Conservation (phyloP, 257 asterid genomes). For the Scutellaria galericulata region DNA sequence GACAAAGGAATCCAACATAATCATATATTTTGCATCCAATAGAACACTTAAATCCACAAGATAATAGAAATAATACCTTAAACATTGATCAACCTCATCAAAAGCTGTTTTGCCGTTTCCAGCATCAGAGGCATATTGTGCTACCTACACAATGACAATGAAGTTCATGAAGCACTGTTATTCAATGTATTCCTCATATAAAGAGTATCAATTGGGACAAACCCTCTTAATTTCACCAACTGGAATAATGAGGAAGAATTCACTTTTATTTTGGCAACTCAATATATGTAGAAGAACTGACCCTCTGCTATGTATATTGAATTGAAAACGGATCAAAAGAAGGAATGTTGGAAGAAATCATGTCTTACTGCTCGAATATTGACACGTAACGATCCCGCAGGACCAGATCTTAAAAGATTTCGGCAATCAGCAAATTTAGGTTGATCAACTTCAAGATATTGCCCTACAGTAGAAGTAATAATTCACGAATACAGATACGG, state of each 20-base stretch:
- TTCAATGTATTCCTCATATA: neutral
- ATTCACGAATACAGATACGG: constrained; percentile 25
- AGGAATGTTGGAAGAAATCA: constrained; percentile 2
- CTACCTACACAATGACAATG: constrained; percentile 59
- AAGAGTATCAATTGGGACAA: neutral
- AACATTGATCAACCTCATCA: constrained; percentile 78
- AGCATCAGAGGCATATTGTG: constrained; percentile 90
- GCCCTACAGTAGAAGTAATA: constrained; percentile 48
- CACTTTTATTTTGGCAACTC: constrained; percentile 8
- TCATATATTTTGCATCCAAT: constrained; percentile 13
- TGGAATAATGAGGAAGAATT: neutral
- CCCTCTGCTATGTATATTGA: neutral
- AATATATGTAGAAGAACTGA: neutral
- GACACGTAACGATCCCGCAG: constrained; percentile 90
- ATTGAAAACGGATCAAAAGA: constrained; percentile 11
- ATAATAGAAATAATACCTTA: constrained; percentile 58
- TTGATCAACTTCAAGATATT: constrained; percentile 62
- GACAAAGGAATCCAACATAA: neutral
- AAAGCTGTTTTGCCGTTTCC: constrained; percentile 77
- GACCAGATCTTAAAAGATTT: constrained; percentile 84
- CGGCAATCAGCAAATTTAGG: constrained; percentile 84
- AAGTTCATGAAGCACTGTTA: neutral
- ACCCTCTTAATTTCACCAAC: neutral
- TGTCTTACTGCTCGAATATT: constrained; percentile 95
- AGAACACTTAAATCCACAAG: constrained; percentile 8